Conservation (phyloP, 768 basidiomycete species). For the Cyclocybe aegerita region DNA sequence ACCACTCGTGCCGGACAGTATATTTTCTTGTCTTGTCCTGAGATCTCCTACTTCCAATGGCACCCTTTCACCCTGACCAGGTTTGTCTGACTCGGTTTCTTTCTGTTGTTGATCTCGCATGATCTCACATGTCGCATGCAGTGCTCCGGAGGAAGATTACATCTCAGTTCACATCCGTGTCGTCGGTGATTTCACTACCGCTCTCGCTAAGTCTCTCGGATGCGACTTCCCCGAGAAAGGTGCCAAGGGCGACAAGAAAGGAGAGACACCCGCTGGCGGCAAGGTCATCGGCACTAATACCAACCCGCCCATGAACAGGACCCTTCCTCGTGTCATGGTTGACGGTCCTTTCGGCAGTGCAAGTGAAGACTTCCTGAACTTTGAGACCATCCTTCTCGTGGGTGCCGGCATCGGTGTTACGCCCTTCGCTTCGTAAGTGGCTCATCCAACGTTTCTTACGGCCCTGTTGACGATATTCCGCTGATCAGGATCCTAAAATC, state of each 20-base stretch:
- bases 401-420: slow-evolving; percentile 97
- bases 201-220: slow-evolving; percentile 78
- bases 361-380: slow-evolving; percentile 88
- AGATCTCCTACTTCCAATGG: slow-evolving; percentile 95
- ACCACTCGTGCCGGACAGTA: slow-evolving; percentile 86
- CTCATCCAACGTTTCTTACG: background rate
- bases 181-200: slow-evolving; percentile 89
- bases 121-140: slow-evolving; percentile 21
- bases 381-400: slow-evolving; percentile 84
- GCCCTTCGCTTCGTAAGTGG: slow-evolving; percentile 87
- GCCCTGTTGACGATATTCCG: background rate
- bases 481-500: slow-evolving; percentile 74
- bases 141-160: slow-evolving; percentile 94
- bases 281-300: slow-evolving; percentile 58
- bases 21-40: slow-evolving; percentile 89
- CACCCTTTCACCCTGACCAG: slow-evolving; percentile 95
- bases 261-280: slow-evolving; percentile 44
- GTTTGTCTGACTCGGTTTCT: slow-evolving; percentile 30
- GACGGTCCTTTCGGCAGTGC: slow-evolving; percentile 96
- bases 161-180: slow-evolving; percentile 92
- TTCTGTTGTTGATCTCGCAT: background rate
- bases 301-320: slow-evolving; percentile 63
- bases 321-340: slow-evolving; percentile 91
- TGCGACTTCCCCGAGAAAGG: slow-evolving; percentile 64
- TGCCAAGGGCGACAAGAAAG: slow-evolving; percentile 47